phyloP scores from a whole-genome alignment of 2,329 filamentous ascomycete species.

The Colletotrichum brevisporum region DNA sequence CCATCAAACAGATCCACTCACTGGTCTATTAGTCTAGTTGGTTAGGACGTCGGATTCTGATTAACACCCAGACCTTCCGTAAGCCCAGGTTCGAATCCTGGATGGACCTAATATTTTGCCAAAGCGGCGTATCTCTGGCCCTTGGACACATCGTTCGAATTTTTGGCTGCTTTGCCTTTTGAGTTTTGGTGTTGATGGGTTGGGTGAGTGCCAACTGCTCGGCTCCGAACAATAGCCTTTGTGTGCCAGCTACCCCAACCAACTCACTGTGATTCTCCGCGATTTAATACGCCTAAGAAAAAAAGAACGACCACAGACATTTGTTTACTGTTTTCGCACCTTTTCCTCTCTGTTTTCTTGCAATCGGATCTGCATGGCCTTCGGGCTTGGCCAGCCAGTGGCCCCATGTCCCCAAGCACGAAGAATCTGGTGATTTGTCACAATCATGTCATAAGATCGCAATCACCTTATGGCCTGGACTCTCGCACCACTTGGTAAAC shows the following conservation, averaged over 20 bases:
- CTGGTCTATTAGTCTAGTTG: slow-evolving; percentile 41
- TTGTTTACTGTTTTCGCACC: neutral
- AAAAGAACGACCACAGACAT: too few species aligned
- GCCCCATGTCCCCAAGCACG: neutral
- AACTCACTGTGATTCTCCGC: too few species aligned
- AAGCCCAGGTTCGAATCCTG: slow-evolving; percentile 42
- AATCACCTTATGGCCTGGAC: neutral
- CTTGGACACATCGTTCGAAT: too few species aligned
- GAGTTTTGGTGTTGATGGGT: too few species aligned
- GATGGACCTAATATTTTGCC: slow-evolving; percentile 33
- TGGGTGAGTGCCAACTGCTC: too few species aligned
- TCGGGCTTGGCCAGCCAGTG: neutral
- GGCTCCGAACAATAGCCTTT: too few species aligned
- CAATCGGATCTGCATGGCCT: neutral
- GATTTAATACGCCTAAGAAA: too few species aligned
- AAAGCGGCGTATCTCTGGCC: neutral
- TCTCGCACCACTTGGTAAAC: neutral
- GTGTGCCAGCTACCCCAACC: too few species aligned
- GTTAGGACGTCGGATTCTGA: slow-evolving; percentile 42
- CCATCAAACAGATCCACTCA: neutral
- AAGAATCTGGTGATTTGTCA: slow-evolving; percentile 16
- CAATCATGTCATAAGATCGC: slow-evolving; percentile 19
- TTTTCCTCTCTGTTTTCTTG: neutral
- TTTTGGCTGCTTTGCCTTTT: too few species aligned
- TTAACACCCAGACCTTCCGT: slow-evolving; percentile 23